Evolutionary conservation across 371 early-diverging fungal species (phyloP).

Genomic region (Nematocida parisii): DNA sequence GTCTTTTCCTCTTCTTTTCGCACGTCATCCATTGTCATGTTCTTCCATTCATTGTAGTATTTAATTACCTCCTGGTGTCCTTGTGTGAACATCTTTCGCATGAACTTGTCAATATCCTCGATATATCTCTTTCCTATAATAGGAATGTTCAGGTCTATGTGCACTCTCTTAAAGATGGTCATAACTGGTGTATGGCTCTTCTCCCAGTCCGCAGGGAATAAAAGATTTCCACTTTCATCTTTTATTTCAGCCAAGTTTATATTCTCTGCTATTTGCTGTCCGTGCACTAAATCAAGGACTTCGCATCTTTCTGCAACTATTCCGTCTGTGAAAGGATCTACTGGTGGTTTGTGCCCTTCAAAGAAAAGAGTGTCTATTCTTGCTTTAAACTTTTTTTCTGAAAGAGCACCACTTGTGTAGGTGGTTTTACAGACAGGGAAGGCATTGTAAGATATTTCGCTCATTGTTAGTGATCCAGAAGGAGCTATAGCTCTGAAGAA

Average conservation of each 20-base stretch:
- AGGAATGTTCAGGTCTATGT: slow-evolving; percentile 65
- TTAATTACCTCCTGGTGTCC: slow-evolving; percentile 65
- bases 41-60: slow-evolving; percentile 65
- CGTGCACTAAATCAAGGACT: slow-evolving; percentile 29
- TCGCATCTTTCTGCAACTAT: slow-evolving; percentile 33
- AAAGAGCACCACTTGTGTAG: slow-evolving; percentile 67
- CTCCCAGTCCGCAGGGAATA: slow-evolving; percentile 41
- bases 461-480: slow-evolving; percentile 64
- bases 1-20: slow-evolving; percentile 59
- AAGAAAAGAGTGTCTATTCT: slow-evolving; percentile 58
- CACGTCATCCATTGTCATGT: slow-evolving; percentile 59
- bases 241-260: slow-evolving; percentile 12
- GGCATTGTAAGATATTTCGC: slow-evolving; percentile 68
- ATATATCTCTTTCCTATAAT: slow-evolving; percentile 64
- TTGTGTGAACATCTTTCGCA: slow-evolving; percentile 61
- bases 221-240: slow-evolving; percentile 4
- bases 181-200: slow-evolving; percentile 46
- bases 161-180: slow-evolving; percentile 66
- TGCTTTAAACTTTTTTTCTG: slow-evolving; percentile 64
- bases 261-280: not conserved
- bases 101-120: slow-evolving; percentile 58
- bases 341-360: slow-evolving; percentile 34
- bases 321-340: slow-evolving; percentile 45
- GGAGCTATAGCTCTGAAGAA: slow-evolving; percentile 65
- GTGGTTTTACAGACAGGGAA: slow-evolving; percentile 63